Percentiles rank a stretch among this genome's conserved stretches.
Conservation (phyloP, 495 filamentous ascomycete genomes). For the Podospora appendiculata region DNA sequence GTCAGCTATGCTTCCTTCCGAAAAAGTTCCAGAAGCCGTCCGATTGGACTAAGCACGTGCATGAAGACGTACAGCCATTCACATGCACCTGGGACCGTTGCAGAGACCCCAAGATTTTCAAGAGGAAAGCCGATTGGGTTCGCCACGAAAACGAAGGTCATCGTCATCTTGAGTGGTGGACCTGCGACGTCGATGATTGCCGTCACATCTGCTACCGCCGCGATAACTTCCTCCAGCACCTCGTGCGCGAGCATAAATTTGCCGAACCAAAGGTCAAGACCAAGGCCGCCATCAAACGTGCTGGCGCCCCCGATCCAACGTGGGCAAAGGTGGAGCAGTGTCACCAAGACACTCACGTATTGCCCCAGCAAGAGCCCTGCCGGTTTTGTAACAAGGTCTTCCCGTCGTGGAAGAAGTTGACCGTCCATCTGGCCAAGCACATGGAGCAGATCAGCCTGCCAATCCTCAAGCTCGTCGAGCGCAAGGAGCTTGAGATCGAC, state of each 20-base stretch:
- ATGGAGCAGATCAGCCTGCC: constrained; percentile 93
- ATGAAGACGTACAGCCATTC: constrained; percentile 92
- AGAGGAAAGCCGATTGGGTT: constrained; percentile 96
- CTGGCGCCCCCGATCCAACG: constrained; percentile 50
- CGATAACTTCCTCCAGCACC: constrained; percentile 93
- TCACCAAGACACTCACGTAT: constrained; percentile 57
- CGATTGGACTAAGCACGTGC: constrained; percentile 97
- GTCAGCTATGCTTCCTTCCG: constrained; percentile 79
- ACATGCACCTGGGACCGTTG: constrained; percentile 88
- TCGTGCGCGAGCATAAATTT: constrained; percentile 89
- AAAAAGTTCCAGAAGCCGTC: constrained; percentile 93
- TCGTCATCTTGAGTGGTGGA: constrained; percentile 90
- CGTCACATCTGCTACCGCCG: constrained; percentile 80
- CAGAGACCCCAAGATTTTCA: constrained; percentile 87
- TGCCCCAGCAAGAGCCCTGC: constrained; percentile 74
- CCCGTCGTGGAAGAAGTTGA: constrained; percentile 88
- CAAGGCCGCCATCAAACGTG: constrained; percentile 48
- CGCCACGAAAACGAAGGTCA: constrained; percentile 92
- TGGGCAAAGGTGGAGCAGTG: constrained; percentile 77
- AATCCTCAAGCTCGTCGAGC: constrained; percentile 64
- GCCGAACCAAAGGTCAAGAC: constrained; percentile 65
- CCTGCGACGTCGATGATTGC: constrained; percentile 74
- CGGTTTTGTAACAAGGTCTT: constrained; percentile 82
- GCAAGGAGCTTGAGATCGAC: constrained; percentile 47
- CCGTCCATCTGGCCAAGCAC: constrained; percentile 90